Evolutionary conservation across 1,284 basidiomycete species (phyloP), one percentile per base, ranked within the genome.

Genomic region (Cryptococcus deneoformans): DNA sequence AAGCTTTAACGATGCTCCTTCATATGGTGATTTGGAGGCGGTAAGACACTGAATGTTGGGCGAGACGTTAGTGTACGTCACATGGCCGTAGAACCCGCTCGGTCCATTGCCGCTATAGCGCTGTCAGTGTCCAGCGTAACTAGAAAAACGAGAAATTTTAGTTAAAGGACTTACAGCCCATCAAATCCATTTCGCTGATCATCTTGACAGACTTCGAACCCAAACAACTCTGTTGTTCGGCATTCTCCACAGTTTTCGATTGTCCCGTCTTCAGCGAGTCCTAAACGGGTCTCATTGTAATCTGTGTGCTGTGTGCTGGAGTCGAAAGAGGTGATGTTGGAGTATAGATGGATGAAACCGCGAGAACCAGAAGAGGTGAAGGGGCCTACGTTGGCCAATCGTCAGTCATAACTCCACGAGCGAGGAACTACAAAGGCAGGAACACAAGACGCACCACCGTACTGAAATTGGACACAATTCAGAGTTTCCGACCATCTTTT

Each of bases 131-230:
- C n/a, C 8, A 14, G 11, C 20, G 9, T 9, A n/a, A 16, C 9
- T 24, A n/a, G 11, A n/a, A 46, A 46, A 46, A 10, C 3, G 20
- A 16, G n/a, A 46, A 20, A 20, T 11, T 16, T n/a, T 10, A 1
- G 45, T n/a, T n/a, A 38, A 11, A n/a, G 42, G 46, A 60, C 63
- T 54, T 51, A 64, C 63, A 59, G 36, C 5, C 63, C 63, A 12
- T 58, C 39, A 35, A 54, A 60, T 11, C 54, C 63, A 8, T 58
- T 24, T 34, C 55, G 40, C 16, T 59, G 36, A 5, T 50, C 36
- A n/a, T 43, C 53, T 38, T 65, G 56, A 49, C 63, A 65, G 1
- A 65, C 59, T 20, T 65, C 63, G 37, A 65, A 65, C 14, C 58
- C 63, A 42, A 60, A 65, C 38, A 58, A 47, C 47, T 65, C 55